Percentiles rank a stretch among this genome's conserved stretches.
Evolutionary conservation across 2,329 filamentous ascomycete genomes (phyloP).

Genomic region (Nectriaceae sp.): DNA sequence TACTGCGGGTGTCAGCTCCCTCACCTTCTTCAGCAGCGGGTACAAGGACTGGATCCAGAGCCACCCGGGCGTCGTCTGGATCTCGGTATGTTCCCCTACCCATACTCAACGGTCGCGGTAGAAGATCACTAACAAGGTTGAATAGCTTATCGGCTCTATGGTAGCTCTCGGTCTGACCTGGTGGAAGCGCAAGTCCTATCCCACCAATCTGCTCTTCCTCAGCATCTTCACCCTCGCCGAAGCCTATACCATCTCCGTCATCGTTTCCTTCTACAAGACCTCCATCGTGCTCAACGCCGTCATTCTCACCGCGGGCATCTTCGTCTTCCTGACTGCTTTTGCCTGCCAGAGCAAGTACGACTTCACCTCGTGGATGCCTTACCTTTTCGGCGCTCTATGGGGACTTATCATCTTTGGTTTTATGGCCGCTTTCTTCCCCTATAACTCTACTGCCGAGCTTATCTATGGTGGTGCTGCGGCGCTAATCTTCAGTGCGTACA

Average conservation of each 20-base stretch:
- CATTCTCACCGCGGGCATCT: constrained; percentile 82
- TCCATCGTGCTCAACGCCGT: constrained; percentile 87
- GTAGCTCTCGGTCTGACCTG: constrained; percentile 84
- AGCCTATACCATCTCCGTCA: constrained; percentile 89
- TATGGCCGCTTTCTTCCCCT: constrained; percentile 86
- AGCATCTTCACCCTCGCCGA: constrained; percentile 87
- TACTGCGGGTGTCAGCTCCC: constrained; percentile 75
- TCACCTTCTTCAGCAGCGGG: constrained; percentile 79
- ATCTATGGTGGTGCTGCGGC: constrained; percentile 81
- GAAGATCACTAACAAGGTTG: constrained; percentile 18
- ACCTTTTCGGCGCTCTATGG: constrained; percentile 90
- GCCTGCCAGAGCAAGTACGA: constrained; percentile 98
- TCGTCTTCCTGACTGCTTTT: constrained; percentile 79
- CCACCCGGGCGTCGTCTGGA: constrained; percentile 82
- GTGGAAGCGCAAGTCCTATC: constrained; percentile 96
- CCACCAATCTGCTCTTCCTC: constrained; percentile 92
- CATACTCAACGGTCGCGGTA: neutral
- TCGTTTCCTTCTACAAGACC: constrained; percentile 87
- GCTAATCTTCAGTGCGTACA: constrained; percentile 90
- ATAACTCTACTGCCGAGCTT: constrained; percentile 79
- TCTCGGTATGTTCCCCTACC: constrained; percentile 58
- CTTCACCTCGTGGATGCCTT: constrained; percentile 96
- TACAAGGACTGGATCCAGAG: constrained; percentile 89
- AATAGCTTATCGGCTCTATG: constrained; percentile 74
- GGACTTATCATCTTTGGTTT: constrained; percentile 89